Conservation (phyloP, 2,329 filamentous ascomycete species). For the Fusarium drepaniforme region DNA sequence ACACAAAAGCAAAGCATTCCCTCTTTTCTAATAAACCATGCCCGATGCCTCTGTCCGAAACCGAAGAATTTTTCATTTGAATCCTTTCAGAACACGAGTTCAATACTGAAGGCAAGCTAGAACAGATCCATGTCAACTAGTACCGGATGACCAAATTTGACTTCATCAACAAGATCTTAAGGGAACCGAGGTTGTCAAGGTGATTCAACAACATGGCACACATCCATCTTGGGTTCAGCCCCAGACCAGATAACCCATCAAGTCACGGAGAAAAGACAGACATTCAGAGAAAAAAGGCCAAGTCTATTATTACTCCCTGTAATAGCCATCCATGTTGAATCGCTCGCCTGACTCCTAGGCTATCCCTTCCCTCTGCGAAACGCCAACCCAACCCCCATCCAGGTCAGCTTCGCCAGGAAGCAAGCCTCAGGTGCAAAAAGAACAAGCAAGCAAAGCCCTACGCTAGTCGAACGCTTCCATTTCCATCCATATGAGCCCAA, state of each 20-base stretch:
- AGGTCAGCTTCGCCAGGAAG: conserved; percentile 39
- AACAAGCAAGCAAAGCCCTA: background rate
- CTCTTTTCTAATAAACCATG: too few relatives aligned
- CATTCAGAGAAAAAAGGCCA: background rate
- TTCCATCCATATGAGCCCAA: conserved; percentile 5
- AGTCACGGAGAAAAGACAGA: background rate
- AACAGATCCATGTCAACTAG: too few relatives aligned
- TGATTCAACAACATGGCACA: background rate
- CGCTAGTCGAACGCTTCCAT: conserved; percentile 4
- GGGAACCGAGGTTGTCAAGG: too few relatives aligned
- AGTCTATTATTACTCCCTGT: conserved; percentile 36
- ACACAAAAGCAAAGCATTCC: too few relatives aligned
- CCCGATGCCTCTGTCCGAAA: too few relatives aligned
- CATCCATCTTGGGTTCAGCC: background rate
- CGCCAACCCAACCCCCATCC: conserved; percentile 33
- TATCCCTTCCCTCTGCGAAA: conserved; percentile 31
- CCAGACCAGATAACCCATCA: background rate
- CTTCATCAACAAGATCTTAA: too few relatives aligned
- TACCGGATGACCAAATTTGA: too few relatives aligned
- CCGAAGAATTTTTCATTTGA: too few relatives aligned
- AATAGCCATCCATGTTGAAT: conserved; percentile 26
- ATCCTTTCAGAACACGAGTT: too few relatives aligned
- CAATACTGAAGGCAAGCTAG: too few relatives aligned
- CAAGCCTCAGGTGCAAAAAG: conserved; percentile 29
- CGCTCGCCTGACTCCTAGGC: conserved; percentile 30